Evolutionary conservation across 257 asterid genomes (phyloP).

Genomic region (Plectranthus barbatus): DNA sequence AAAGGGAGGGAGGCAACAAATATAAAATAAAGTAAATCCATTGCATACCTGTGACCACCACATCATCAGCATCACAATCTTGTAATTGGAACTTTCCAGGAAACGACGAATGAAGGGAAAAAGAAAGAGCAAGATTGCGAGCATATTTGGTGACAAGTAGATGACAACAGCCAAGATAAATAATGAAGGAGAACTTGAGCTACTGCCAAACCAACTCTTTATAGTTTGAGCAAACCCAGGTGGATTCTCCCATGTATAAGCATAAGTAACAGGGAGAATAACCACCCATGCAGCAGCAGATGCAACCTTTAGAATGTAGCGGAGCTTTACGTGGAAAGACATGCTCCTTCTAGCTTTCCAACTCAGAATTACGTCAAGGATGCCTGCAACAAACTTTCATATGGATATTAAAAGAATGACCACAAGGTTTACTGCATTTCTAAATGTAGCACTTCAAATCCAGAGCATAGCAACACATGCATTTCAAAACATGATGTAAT

Average conservation of each 20-base stretch:
- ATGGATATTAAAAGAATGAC: constrained; percentile 13
- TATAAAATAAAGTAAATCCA: background rate
- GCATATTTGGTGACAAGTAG: constrained; percentile 95
- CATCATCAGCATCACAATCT: constrained; percentile 94
- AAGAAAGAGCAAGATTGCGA: constrained; percentile 75
- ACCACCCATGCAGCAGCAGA: constrained; percentile 97
- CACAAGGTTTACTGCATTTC: background rate
- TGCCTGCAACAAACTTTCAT: constrained; percentile 40
- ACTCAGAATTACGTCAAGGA: constrained; percentile 79
- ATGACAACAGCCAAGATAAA: constrained; percentile 86
- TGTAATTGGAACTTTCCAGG: constrained; percentile 92
- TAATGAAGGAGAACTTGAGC: constrained; percentile 66
- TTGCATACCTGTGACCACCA: constrained; percentile 97
- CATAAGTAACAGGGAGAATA: constrained; percentile 87
- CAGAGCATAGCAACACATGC: background rate
- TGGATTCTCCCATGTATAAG: constrained; percentile 86
- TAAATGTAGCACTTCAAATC: constrained; percentile 1
- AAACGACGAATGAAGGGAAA: constrained; percentile 86
- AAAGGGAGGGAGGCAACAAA: background rate
- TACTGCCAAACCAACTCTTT: constrained; percentile 84
- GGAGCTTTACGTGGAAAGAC: constrained; percentile 86
- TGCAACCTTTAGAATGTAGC: constrained; percentile 75
- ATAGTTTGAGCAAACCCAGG: constrained; percentile 90
- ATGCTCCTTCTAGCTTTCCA: constrained; percentile 91
- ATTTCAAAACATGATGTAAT: background rate